Evolutionary conservation across 1,284 basidiomycete genomes (phyloP), one percentile per base, ranked within the genome.

Genomic region (Anthracocystis setariae): DNA sequence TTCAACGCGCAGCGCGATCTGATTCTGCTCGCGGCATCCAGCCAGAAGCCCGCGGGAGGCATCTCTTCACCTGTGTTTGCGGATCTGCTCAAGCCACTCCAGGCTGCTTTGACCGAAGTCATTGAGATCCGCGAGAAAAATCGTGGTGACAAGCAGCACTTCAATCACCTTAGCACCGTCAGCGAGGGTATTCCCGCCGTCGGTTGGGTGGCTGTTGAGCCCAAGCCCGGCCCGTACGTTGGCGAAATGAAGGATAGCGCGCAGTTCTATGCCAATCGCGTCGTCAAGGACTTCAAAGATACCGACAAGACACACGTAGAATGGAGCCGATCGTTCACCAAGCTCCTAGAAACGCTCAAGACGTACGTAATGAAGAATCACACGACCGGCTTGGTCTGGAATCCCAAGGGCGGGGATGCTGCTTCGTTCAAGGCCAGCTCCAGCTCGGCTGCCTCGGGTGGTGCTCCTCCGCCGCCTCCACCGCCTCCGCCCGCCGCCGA

Each of bases 231-330:
- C 5, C 89, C 91, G 13, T 91, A 88, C 76, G 86, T 98, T n/a
- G 85, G 84, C 13, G 92, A 95, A 52, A 89, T 91, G 84, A 95
- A 92, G 84, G 93, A 98, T 51, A 89, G 92, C 8, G 88, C 91
- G 7, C 88, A 90, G 79, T 98, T 94, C 85, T 98, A 94, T 83
- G 90, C 90, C 13, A 93, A 97, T 82, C 89, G 91, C 56, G 88
- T 98, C 46, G 90, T 95, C 84, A 94, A 95, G 84, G 92, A 95
- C 73, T 92, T 87, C 87, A 98, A 93, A 84, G 92, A 94, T 27
- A 56, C 61, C 79, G 92, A 97, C 80, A 85, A 90, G n/a, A 90
- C 90, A 65, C 93, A 94, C 72, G 87, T 90, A 12, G 91, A 94
- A 77, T 99, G 95, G 95, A 91, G 90, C 10, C 89, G 89, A 60